These are phyloP conservation scores for Clonostachys rosea DNA, from an alignment of 2,329 filamentous ascomycete species.

Conservation along the genomic window DNA sequence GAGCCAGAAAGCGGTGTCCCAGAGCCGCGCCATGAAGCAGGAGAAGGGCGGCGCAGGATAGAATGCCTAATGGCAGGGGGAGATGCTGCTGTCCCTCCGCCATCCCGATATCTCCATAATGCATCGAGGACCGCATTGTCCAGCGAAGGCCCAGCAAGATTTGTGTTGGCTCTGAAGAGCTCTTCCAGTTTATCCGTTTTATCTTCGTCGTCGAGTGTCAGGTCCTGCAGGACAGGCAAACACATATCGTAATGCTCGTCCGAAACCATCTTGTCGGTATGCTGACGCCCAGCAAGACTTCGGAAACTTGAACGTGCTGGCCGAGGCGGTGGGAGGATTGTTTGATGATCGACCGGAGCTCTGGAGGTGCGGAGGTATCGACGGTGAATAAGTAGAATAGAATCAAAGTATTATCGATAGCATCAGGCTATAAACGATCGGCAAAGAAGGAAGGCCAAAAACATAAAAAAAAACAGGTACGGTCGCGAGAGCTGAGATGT, in stretches of 20 bases:
- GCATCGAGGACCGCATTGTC: constrained; percentile 90
- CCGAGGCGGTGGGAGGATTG: no score
- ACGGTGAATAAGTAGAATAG: no score
- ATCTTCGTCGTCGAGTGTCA: constrained; percentile 83
- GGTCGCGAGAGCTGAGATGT: no score
- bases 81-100: constrained; percentile 61
- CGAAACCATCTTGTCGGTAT: constrained; percentile 67
- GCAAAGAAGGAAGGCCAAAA: no score
- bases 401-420: no score
- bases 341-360: no score
- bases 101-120: constrained; percentile 77
- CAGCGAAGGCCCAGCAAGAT: constrained; percentile 68
- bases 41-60: constrained; percentile 84
- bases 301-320: background rate
- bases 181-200: constrained; percentile 90
- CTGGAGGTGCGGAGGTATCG: no score
- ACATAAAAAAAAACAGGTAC: no score
- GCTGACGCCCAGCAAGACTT: background rate
- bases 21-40: constrained; percentile 86
- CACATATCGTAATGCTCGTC: constrained; percentile 92
- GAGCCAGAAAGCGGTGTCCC: constrained; percentile 79
- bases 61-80: constrained; percentile 85
- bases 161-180: constrained; percentile 74
- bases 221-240: constrained; percentile 80
- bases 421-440: no score